These are phyloP conservation scores for Oryza longistaminata DNA, from an alignment of 176 grass and related monocot genomes.

Conservation along the genomic window DNA sequence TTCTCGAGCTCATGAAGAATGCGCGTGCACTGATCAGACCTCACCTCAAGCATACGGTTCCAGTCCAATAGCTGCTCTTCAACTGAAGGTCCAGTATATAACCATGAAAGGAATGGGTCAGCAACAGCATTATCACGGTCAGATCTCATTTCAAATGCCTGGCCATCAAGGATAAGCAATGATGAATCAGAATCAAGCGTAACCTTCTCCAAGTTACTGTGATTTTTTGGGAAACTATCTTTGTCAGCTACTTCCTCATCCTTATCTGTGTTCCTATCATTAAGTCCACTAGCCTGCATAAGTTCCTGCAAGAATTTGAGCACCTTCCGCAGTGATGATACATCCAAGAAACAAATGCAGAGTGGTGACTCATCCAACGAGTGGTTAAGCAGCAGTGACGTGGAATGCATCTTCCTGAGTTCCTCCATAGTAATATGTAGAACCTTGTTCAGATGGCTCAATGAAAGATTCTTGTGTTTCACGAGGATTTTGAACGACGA, in stretches of 20 bases:
- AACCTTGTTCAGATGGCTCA: conserved; percentile 66
- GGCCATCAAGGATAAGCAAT: conserved; percentile 52
- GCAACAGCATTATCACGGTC: conserved; percentile 47
- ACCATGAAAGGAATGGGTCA: conserved; percentile 71
- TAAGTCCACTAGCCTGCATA: conserved; percentile 61
- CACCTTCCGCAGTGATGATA: conserved; percentile 58
- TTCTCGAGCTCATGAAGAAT: conserved; percentile 62
- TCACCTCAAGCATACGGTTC: conserved; percentile 55
- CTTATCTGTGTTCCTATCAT: conserved; percentile 57
- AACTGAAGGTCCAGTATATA: conserved; percentile 70
- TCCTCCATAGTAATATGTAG: conserved; percentile 70
- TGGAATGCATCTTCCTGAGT: conserved; percentile 59
- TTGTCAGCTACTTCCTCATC: conserved; percentile 48
- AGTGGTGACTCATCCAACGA: conserved; percentile 65
- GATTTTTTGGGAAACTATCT: conserved; percentile 36
- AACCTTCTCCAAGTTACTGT: conserved; percentile 45
- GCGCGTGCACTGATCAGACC: conserved; percentile 44
- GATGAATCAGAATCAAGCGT: conserved; percentile 57
- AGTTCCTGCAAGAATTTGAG: conserved; percentile 84
- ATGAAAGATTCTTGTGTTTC: conserved; percentile 75
- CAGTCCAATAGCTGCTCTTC: conserved; percentile 60
- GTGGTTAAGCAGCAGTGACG: conserved; percentile 56
- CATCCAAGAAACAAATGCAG: conserved; percentile 82
- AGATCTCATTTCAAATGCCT: conserved; percentile 41
- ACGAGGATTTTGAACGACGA: conserved; percentile 60